phyloP scores from a whole-genome alignment of 106 monocot genomes.

The Narthecium ossifragum region DNA sequence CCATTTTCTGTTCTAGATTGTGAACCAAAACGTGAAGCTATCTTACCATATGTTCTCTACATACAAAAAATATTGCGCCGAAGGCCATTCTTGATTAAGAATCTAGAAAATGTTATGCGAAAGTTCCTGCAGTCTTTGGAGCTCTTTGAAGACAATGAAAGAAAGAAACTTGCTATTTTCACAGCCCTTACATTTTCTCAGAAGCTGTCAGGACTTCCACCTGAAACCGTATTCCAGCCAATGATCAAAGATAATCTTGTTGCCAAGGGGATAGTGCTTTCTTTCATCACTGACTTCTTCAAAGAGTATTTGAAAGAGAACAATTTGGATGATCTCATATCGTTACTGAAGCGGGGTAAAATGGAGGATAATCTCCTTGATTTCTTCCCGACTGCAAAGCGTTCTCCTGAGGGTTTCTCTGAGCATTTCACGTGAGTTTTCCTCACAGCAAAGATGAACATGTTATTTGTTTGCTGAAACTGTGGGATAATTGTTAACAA shows the following conservation, averaged over 20 bases:
- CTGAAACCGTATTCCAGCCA: constrained; percentile 94
- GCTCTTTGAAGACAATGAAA: constrained; percentile 85
- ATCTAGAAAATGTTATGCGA: constrained; percentile 92
- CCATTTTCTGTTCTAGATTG: constrained; percentile 71
- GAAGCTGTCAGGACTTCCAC: constrained; percentile 90
- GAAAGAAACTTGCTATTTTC: constrained; percentile 87
- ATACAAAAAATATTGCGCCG: constrained; percentile 87
- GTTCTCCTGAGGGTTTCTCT: constrained; percentile 67
- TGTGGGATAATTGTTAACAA: neutral
- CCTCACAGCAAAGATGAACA: too few species aligned
- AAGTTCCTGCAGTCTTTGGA: constrained; percentile 91
- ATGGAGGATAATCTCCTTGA: constrained; percentile 96
- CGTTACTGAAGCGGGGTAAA: constrained; percentile 79
- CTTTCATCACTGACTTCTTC: constrained; percentile 93
- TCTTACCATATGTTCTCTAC: constrained; percentile 86
- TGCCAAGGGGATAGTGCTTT: constrained; percentile 89
- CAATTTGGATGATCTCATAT: constrained; percentile 87
- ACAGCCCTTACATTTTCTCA: constrained; percentile 96
- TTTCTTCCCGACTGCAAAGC: constrained; percentile 76
- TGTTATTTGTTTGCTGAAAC: neutral
- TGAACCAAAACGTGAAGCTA: constrained; percentile 79
- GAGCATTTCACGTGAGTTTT: constrained; percentile 89
- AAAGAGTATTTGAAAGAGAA: constrained; percentile 78
- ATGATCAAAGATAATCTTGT: constrained; percentile 95
- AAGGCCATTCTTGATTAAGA: constrained; percentile 93